Percentiles rank a stretch among this genome's conserved stretches.
These are phyloP conservation scores for Eucalyptus coolabah DNA, from an alignment of 345 rosid species.

Conservation along the genomic window DNA sequence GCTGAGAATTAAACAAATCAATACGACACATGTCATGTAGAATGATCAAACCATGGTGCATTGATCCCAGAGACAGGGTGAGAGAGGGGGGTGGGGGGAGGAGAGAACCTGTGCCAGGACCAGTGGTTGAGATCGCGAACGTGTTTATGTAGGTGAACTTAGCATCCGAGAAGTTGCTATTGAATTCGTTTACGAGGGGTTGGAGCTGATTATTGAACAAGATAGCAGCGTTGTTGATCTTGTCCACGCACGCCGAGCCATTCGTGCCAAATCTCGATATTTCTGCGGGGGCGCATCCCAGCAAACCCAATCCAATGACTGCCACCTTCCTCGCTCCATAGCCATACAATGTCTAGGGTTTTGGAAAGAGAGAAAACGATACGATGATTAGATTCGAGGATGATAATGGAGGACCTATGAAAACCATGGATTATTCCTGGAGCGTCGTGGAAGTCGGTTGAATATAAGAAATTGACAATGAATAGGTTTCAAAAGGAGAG, in stretches of 20 bases:
- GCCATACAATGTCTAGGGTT: slow-evolving; percentile 1
- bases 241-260: slow-evolving; percentile 1
- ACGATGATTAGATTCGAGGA: neutral
- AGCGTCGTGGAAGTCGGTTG: neutral
- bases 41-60: neutral
- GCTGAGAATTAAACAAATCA: neutral
- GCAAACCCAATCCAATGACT: slow-evolving; percentile 12
- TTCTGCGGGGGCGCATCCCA: slow-evolving; percentile 6
- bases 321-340: slow-evolving; percentile 29
- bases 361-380: neutral
- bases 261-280: slow-evolving; percentile 1
- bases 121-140: neutral
- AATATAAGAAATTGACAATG: neutral
- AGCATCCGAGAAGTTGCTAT: slow-evolving; percentile 4
- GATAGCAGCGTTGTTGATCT: neutral
- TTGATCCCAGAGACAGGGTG: neutral
- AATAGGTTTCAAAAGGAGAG: neutral
- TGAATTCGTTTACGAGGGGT: slow-evolving; percentile 2
- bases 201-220: slow-evolving; percentile 9
- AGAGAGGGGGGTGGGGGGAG: neutral
- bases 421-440: neutral
- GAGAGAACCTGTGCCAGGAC: neutral
- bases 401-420: neutral
- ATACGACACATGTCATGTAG: neutral
- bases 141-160: slow-evolving; percentile 10